Percentiles rank a stretch among this genome's conserved stretches.
Evolutionary conservation across 2,329 filamentous ascomycete species (phyloP).

Genomic region (Plectosphaerella sp.): DNA sequence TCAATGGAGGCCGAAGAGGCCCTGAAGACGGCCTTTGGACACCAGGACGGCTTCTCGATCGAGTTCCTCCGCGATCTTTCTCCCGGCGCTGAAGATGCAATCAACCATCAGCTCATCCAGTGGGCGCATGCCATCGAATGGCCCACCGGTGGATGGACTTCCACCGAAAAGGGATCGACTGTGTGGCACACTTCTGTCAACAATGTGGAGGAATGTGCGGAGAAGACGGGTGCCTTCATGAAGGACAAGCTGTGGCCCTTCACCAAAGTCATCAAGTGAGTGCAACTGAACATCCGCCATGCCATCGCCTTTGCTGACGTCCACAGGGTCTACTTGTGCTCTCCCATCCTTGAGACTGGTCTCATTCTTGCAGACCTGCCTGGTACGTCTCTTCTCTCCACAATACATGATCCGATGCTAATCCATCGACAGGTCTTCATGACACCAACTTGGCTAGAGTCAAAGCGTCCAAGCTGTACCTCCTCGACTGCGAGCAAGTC

Average conservation of each 20-base stretch:
- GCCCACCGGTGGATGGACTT: slow-evolving; percentile 14
- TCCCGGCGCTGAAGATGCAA: slow-evolving; percentile 17
- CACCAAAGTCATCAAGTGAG: slow-evolving; percentile 28
- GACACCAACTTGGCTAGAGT: slow-evolving; percentile 30
- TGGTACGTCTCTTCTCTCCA: slow-evolving; percentile 1
- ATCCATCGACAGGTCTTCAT: slow-evolving; percentile 16
- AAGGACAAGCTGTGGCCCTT: slow-evolving; percentile 27
- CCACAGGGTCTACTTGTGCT: slow-evolving; percentile 22
- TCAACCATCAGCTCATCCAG: slow-evolving; percentile 16
- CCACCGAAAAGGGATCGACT: not conserved
- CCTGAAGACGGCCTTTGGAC: slow-evolving; percentile 26
- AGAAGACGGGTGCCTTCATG: slow-evolving; percentile 25
- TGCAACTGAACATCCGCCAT: no score
- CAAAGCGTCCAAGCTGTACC: slow-evolving; percentile 25
- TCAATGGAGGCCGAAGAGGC: slow-evolving; percentile 37
- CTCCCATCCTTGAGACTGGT: slow-evolving; percentile 24
- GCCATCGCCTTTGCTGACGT: not conserved
- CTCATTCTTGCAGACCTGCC: slow-evolving; percentile 29
- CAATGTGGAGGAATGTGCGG: slow-evolving; percentile 22
- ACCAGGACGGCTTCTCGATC: slow-evolving; percentile 19
- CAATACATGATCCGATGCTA: no score
- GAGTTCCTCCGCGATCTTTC: slow-evolving; percentile 18
- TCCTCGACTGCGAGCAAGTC: slow-evolving; percentile 26
- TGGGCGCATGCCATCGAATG: slow-evolving; percentile 25
- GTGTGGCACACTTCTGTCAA: slow-evolving; percentile 9